Evolutionary conservation across 768 basidiomycete species (phyloP).

Genomic region (Hydnum rufescens): DNA sequence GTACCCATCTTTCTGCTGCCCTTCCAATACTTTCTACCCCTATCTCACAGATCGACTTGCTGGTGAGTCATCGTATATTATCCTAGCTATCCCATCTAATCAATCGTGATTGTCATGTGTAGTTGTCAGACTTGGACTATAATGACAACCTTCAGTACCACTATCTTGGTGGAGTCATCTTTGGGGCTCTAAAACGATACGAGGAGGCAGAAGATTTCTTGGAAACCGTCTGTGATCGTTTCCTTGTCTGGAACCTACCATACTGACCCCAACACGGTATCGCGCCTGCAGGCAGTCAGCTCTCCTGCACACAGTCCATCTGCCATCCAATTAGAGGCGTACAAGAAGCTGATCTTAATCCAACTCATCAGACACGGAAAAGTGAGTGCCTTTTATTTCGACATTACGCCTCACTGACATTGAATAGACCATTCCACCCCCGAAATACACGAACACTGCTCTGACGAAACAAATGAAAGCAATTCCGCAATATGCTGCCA

Average conservation of each 20-base stretch:
- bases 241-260: neutral
- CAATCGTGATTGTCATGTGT: no score
- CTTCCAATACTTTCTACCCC: conserved; percentile 41
- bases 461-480: conserved; percentile 43
- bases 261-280: neutral
- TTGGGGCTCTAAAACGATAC: conserved; percentile 47
- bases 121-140: conserved; percentile 36
- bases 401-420: neutral
- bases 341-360: conserved; percentile 64
- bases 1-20: conserved; percentile 33
- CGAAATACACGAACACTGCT: conserved; percentile 50
- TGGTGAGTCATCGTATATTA: conserved; percentile 2
- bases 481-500: conserved; percentile 36
- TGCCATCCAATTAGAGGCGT: conserved; percentile 65
- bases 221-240: conserved; percentile 50
- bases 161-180: conserved; percentile 57
- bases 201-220: conserved; percentile 53
- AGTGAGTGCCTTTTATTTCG: conserved; percentile 20
- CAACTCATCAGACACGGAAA: conserved; percentile 63
- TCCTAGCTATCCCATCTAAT: neutral
- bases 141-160: conserved; percentile 73
- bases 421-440: conserved; percentile 29
- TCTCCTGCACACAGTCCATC: conserved; percentile 29
- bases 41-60: conserved; percentile 42
- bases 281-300: conserved; percentile 20